Base-by-base conservation (phyloP, 768 basidiomycete genomes). In the Agrocybe chaxingu region DNA sequence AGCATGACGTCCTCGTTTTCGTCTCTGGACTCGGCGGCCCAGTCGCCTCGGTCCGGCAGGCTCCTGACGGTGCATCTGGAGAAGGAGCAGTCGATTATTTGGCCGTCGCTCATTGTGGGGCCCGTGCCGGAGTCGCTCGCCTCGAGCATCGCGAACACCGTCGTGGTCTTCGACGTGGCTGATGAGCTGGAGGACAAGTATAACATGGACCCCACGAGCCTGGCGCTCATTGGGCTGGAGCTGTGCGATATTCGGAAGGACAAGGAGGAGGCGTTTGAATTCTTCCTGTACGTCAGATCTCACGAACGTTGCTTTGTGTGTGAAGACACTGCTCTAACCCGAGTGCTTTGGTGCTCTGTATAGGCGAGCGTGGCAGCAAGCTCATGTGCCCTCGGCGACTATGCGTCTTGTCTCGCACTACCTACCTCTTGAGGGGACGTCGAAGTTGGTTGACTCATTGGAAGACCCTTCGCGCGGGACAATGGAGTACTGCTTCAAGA, bases 151-250 rank as follows among this genome's bases (percentile, higher is more conserved):
- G 67, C 75, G 3, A 74, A 77, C 47, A 76, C 83, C 1, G 70
- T 81, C 32, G 71, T 81, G n/a, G 62, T 65, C 7, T 80, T 82
- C 62, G 73, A 80, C 46, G 66, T 74, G 29, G 76, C 64, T 51
- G 74, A 70, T 46, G 77, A 74, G 49, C 65, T 72, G 47, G 87
- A 90, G 51, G 75, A 79, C 41, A 76, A 79, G 58, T 92, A 87
- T 57, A 91, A 92, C 57, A 89, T 92, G 87, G 89, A 92, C 63
- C 83, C 89, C 1, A 92, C 89, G 10, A 91, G 89, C 66, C 70
- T 92, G 24, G 81, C 84, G 1, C 67, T 91, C 47, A 77, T 83
- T 52, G 89, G 78, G 7, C 69, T 89, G 38, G 89, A 92, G 57
- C 61, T 85, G 36, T 78, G 79, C 42, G 89, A 91, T 62, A 88